Evolutionary conservation across 495 filamentous ascomycete species (phyloP), one percentile per base, ranked within the genome.

Genomic region (Aspergillus sclerotiicarbonarius): DNA sequence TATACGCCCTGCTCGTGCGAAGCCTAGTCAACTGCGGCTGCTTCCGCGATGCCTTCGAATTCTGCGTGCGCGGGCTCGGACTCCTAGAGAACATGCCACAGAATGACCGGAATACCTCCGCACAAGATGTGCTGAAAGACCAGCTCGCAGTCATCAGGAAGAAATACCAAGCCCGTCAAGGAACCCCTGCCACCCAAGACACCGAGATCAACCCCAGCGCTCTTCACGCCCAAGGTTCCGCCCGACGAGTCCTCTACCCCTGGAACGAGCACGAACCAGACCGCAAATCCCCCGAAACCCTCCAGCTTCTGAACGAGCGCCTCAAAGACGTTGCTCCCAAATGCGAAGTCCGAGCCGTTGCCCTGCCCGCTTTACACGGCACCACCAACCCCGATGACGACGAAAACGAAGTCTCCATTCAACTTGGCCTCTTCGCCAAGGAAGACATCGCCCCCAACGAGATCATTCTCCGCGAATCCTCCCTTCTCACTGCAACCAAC

Each of bases 261-360:
- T 98, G 94, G 94, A 98, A 98, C 68, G 65, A 76, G 19, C 80
- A 94, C 63, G 95, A 98, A 65, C 92, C 91, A 0, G 85, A 98
- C 69, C 84, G 94, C 48, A 89, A 90, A 62, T 83, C 85, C 0
- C 72, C 83, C 6, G 82, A 88, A 56, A 88, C 83, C 3, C 71
- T 98, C 16, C 62, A 72, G 0, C 72, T 84, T 19, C 71, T 96
- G 32, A 96, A 96, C 67, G 63, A 72, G 31, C 71, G 84, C 59
- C 77, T 96, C 57, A 66, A 74, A 15, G 73, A 74, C 0, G 81
- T 87, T 12, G 90, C 90, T 7, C 87, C 90, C 0, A 80, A 82
- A 53, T 83, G 80, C 52, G 87, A 88, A 55, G 87, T 95, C 15
- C 80, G 80, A 25, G 89, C 87, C 18, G 84, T 89, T 0, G 77